A percentile compares a stretch with the other conserved stretches of the same genome.
phyloP scores from a whole-genome alignment of 345 rosid species.

The Diplotaxis tenuifolia region DNA sequence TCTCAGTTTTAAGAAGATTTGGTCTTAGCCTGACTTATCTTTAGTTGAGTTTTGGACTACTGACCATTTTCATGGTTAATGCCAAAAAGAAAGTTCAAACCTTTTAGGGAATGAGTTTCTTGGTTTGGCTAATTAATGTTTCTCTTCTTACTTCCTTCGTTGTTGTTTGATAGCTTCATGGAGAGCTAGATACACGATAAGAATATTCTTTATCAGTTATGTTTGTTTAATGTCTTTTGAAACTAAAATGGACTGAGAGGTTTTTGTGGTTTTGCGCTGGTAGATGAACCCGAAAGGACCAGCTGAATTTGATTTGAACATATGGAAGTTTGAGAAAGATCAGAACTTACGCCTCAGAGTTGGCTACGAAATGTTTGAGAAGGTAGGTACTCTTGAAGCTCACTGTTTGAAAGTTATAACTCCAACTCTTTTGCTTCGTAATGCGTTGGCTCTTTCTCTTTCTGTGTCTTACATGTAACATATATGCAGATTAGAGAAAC shows the following conservation, averaged over 20 bases:
- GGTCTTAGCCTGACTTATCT: too few species aligned
- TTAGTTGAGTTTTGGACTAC: background rate
- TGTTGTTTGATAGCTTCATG: slow-evolving; percentile 56
- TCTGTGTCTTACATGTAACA: slow-evolving; percentile 63
- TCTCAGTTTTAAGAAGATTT: too few species aligned
- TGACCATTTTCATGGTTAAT: background rate
- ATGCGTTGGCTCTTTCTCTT: too few species aligned
- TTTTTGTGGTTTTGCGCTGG: background rate
- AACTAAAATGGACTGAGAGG: background rate
- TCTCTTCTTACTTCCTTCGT: background rate
- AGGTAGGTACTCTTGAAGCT: slow-evolving; percentile 54
- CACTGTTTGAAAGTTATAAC: background rate
- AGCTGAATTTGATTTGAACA: slow-evolving; percentile 70
- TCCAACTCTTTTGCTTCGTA: background rate
- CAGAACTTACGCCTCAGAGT: slow-evolving; percentile 79
- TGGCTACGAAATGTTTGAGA: slow-evolving; percentile 68
- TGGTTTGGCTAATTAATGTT: slow-evolving; percentile 3
- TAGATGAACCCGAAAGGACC: slow-evolving; percentile 82
- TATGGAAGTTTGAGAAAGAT: slow-evolving; percentile 69
- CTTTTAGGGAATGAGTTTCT: background rate
- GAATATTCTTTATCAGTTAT: slow-evolving; percentile 19
- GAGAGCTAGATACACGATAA: slow-evolving; percentile 81
- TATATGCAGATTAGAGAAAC: slow-evolving; percentile 86
- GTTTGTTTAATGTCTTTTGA: background rate
- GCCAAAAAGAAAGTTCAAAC: background rate